phyloP scores from a whole-genome alignment of 441 rosid genomes.

The Macaranga tanarius region DNA sequence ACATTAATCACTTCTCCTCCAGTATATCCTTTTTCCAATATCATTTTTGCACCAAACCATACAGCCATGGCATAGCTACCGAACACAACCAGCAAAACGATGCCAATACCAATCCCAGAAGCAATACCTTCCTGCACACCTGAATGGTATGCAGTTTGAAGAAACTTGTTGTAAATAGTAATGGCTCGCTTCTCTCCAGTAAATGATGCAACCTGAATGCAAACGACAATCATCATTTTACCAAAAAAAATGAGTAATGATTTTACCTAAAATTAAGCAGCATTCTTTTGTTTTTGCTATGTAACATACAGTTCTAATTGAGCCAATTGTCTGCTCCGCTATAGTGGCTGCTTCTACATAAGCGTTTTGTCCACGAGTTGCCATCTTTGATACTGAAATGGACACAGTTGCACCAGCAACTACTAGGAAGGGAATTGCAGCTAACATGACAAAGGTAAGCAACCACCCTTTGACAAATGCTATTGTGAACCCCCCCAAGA shows the following conservation, averaged over 20 bases:
- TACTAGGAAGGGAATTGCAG: conserved; percentile 72
- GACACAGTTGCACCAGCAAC: conserved; percentile 60
- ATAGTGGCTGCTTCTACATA: conserved; percentile 67
- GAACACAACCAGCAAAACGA: conserved; percentile 40
- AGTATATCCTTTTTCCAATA: no score
- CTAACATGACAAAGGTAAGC: conserved; percentile 68
- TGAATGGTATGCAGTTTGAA: conserved; percentile 23
- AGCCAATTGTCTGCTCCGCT: conserved; percentile 83
- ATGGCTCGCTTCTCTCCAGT: conserved; percentile 75
- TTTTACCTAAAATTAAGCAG: no score
- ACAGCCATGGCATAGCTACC: conserved; percentile 63
- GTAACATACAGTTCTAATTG: conserved; percentile 68
- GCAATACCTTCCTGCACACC: no score
- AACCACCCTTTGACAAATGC: conserved; percentile 83
- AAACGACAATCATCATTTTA: no score
- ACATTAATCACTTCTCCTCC: conserved; percentile 72
- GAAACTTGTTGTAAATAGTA: conserved; percentile 50
- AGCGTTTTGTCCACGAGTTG: conserved; percentile 69
- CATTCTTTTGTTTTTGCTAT: conserved; percentile 38
- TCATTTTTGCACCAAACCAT: conserved; percentile 80
- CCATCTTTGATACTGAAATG: conserved; percentile 47
- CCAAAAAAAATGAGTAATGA: no score
- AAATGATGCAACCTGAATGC: conserved; percentile 72
- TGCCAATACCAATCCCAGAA: conserved; percentile 16
- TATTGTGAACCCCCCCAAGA: conserved; percentile 71